phyloP scores from a whole-genome alignment of 2,329 filamentous ascomycete species.

The Ophiocordyceps camponoti-leonardi region DNA sequence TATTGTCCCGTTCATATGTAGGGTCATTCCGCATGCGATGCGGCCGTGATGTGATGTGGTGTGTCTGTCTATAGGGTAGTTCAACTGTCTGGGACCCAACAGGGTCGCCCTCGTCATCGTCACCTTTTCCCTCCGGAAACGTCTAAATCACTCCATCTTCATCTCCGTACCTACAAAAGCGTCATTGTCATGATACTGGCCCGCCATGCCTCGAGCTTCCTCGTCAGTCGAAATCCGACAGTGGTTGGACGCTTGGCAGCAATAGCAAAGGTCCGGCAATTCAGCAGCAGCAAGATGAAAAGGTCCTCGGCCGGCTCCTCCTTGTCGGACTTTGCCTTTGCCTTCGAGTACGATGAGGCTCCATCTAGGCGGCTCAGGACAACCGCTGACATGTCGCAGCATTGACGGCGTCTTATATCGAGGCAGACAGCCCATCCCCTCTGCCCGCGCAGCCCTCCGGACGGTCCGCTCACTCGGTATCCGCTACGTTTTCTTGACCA shows the following conservation, averaged over 20 bases:
- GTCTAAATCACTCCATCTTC: background rate
- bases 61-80: no score
- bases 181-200: background rate
- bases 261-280: background rate
- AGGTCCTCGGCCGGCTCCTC: background rate
- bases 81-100: no score
- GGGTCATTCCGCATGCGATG: no score
- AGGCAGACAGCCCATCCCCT: slow-evolving; percentile 60
- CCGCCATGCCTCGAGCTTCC: background rate
- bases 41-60: no score
- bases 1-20: no score
- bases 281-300: background rate
- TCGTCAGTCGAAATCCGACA: background rate
- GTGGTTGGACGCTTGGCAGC: background rate
- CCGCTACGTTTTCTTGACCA: slow-evolving; percentile 89
- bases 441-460: slow-evolving; percentile 55
- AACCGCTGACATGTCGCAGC: slow-evolving; percentile 11
- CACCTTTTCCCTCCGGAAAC: no score
- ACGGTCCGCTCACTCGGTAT: slow-evolving; percentile 60
- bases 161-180: background rate
- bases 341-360: slow-evolving; percentile 15
- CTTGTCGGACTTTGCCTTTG: slow-evolving; percentile 16
- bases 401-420: slow-evolving; percentile 95
- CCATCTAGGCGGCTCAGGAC: background rate
- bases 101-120: no score